A percentile compares a stretch with the other conserved stretches of the same genome.
These are phyloP conservation scores for Tolypocladium album DNA, from an alignment of 2,329 filamentous ascomycete species.

Conservation along the genomic window DNA sequence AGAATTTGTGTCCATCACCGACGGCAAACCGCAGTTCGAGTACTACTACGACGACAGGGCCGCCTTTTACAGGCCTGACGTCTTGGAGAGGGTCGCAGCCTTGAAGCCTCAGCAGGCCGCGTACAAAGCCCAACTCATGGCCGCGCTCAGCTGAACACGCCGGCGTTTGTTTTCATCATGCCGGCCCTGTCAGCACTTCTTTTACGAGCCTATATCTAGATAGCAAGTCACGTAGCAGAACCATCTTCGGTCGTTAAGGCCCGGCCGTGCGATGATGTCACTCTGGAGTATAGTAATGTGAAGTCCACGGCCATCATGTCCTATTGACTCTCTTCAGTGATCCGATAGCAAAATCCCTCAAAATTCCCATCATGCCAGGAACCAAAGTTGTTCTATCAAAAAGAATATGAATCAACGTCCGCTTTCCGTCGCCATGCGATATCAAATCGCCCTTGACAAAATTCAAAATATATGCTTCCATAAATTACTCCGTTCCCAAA, in stretches of 20 bases:
- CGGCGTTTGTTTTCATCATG: not conserved
- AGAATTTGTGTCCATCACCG: slow-evolving; percentile 24
- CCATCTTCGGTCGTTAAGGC: not conserved
- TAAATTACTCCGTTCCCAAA: not conserved
- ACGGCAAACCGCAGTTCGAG: slow-evolving; percentile 25
- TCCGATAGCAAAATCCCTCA: not conserved
- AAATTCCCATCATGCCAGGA: not conserved
- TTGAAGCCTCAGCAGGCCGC: slow-evolving; percentile 11
- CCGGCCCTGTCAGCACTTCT: too few relatives aligned
- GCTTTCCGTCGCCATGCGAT: not conserved
- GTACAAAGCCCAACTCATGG: slow-evolving; percentile 9
- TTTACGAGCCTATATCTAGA: too few relatives aligned
- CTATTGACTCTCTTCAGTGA: not conserved
- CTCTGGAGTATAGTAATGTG: not conserved
- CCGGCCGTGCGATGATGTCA: not conserved
- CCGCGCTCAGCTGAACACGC: not conserved
- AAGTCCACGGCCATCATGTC: not conserved
- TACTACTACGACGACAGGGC: slow-evolving; percentile 20
- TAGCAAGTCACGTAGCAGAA: not conserved
- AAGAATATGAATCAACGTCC: not conserved
- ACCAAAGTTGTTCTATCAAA: not conserved
- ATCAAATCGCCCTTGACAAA: not conserved
- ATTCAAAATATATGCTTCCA: too few relatives aligned
- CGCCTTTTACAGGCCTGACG: slow-evolving; percentile 21
- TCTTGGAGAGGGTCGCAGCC: slow-evolving; percentile 16